These are phyloP conservation scores for Aspergillus candidus DNA, from an alignment of 2,329 filamentous ascomycete genomes.

Conservation along the genomic window DNA sequence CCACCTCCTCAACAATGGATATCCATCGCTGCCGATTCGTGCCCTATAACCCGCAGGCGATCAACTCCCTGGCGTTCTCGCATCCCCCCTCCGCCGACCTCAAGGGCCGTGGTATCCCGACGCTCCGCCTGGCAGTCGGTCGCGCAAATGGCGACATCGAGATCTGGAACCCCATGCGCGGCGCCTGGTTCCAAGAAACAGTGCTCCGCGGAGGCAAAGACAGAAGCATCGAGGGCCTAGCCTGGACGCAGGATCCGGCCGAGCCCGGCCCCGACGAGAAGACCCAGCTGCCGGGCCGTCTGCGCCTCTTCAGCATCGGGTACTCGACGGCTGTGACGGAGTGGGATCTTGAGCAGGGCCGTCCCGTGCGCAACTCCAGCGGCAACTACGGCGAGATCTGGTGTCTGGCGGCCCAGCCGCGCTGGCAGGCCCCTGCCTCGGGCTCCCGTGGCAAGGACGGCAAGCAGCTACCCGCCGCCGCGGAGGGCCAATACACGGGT, in stretches of 20 bases:
- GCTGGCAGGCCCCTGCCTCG: constrained; percentile 33
- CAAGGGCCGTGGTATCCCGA: constrained; percentile 47
- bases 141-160: constrained; percentile 94
- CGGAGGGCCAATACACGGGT: constrained; percentile 36
- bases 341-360: constrained; percentile 80
- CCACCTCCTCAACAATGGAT: constrained; percentile 58
- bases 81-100: constrained; percentile 54
- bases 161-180: constrained; percentile 85
- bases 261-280: constrained; percentile 51
- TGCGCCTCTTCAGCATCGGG: constrained; percentile 92
- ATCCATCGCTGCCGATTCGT: constrained; percentile 97
- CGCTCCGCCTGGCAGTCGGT: constrained; percentile 76
- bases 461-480: constrained; percentile 26
- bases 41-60: constrained; percentile 81
- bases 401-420: constrained; percentile 86
- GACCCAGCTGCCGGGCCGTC: constrained; percentile 58
- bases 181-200: constrained; percentile 83
- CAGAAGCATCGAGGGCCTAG: constrained; percentile 80
- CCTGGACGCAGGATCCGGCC: constrained; percentile 83
- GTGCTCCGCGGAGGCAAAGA: constrained; percentile 77
- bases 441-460: constrained; percentile 28
- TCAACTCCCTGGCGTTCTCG: constrained; percentile 92
- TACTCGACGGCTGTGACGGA: constrained; percentile 89
- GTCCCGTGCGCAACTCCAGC: constrained; percentile 72
- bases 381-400: constrained; percentile 95